Evolutionary conservation across 2,329 filamentous ascomycete species (phyloP), one percentile per base, ranked within the genome.

Genomic region (Neocucurbitaria cava): DNA sequence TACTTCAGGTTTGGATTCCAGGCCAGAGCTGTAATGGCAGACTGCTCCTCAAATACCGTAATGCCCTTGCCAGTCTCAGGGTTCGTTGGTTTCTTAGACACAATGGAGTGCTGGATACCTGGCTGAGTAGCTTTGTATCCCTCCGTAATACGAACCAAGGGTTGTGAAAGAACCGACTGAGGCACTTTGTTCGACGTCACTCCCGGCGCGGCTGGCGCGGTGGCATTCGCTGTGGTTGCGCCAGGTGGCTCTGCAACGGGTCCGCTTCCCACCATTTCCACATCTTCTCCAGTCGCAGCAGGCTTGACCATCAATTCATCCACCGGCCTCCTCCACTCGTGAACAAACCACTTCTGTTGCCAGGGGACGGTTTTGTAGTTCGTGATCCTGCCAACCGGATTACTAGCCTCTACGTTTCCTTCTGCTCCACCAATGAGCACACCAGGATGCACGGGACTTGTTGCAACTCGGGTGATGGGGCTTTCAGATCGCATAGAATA

Each of bases 321-420:
- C n/a, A 70, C 51, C 1, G 64, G 55, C 3, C 56, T 54, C 18
- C 78, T 66, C 83, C 84, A 88, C 50, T 86, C 83, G 61, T 87
- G 84, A 21, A 75, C 69, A 59, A 87, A 87, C 82, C 85, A 85
- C 6, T 74, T 79, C 58, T 85, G 82, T 52, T 84, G 78, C 76
- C 78, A 85, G 10, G 81, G 78, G 8, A 77, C 73, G 9, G 78
- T 77, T 58, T 84, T 85, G 13, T 76, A 70, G 50, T 82, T 80
- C 17, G 83, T 58, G 2, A 85, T 68, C 39, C 81, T 79, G 9
- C 78, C 76, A 31, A 86, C 66, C 0, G 83, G 81, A 61, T 86
- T 87, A 2, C 77, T 79, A 1, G 77, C 77, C 7, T 79, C 67
- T 0, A 85, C 81, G 17, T 77, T 77, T 0, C 86, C 86, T 35